Evolutionary conservation across 2,329 filamentous ascomycete genomes (phyloP), one percentile per base, ranked within the genome.

Genomic region (Xylariales sp.): DNA sequence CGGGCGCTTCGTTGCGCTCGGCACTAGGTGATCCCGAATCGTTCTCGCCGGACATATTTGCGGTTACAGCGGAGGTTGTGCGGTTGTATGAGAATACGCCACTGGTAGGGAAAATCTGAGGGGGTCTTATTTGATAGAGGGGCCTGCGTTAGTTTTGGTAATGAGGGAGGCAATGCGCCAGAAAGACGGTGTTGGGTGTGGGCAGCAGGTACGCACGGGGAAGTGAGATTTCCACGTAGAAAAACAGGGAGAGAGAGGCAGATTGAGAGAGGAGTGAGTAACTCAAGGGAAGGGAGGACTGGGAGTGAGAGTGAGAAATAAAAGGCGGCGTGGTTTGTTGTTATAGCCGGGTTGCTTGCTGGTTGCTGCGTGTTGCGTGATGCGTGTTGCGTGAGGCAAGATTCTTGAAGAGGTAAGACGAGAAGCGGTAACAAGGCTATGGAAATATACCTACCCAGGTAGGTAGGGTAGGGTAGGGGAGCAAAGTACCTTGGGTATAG

Each of bases 41-140:
- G 72, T 85, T 81, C 75, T 85, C 83, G 69, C 83, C 82, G 62
- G 84, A 84, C 85, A 88, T 88, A 36, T 12, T 50, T 48, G 34
- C 10, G 45, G 41, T n/a, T 14, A 12, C 6, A 18, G 45, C 30
- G 45, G 34, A 23, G 46, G 45, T 53, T 62, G 0, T 32, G 54
- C 36, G 50, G 41, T n/a, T 32, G 39, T 45, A n/a, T n/a, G 39
- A 56, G 39, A 45, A 45, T 12, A 30, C 23, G 54, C 45, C n/a
- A 45, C 23, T 46, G 54, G 39, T 45, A 23, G 54, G 12, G 32
- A 30, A 32, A n/a, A 5, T 9, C 34, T n/a, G 14, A 53, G 6
- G 16, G 39, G 32, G 39, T 16, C 53, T 55, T 14, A 18, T 45
- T n/a, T 18, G 36, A 28, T 14, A 43, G 36, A 41, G 36, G 18